These are phyloP conservation scores for Cryptosporidium tyzzeri DNA, from an alignment of 169 alveolate genomes.

Conservation along the genomic window DNA sequence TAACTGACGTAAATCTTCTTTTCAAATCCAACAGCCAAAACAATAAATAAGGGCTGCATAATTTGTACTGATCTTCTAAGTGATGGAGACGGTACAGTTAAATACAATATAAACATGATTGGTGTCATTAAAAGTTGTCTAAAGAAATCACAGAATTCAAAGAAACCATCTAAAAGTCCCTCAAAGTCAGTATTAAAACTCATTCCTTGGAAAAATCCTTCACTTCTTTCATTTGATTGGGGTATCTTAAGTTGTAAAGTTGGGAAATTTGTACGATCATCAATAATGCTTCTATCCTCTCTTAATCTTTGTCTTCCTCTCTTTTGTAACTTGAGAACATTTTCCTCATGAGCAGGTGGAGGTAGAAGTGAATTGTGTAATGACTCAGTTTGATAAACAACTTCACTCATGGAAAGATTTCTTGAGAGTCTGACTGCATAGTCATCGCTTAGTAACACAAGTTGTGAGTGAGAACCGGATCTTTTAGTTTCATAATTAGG, in stretches of 20 bases:
- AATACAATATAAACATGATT: slow-evolving; percentile 52
- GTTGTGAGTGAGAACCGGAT: slow-evolving; percentile 54
- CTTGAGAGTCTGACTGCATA: slow-evolving; percentile 70
- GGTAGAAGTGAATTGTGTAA: slow-evolving; percentile 58
- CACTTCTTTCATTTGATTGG: background rate
- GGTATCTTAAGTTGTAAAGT: slow-evolving; percentile 5
- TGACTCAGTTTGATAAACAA: slow-evolving; percentile 75
- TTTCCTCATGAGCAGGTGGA: slow-evolving; percentile 73
- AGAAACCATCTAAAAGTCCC: slow-evolving; percentile 8
- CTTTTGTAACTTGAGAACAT: slow-evolving; percentile 47
- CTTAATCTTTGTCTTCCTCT: slow-evolving; percentile 38
- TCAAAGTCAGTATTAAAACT: slow-evolving; percentile 27
- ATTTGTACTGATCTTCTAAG: slow-evolving; percentile 61
- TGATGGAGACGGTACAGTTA: slow-evolving; percentile 74
- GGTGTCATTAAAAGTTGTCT: slow-evolving; percentile 71
- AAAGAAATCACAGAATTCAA: slow-evolving; percentile 27
- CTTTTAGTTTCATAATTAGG: slow-evolving; percentile 18
- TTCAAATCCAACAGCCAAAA: slow-evolving; percentile 69
- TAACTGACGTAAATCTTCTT: slow-evolving; percentile 33
- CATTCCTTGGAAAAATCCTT: background rate
- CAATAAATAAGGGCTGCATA: slow-evolving; percentile 72
- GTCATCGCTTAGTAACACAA: slow-evolving; percentile 46
- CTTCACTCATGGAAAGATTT: slow-evolving; percentile 74
- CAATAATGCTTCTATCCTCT: slow-evolving; percentile 10
- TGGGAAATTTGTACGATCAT: background rate